Evolutionary conservation across 179 eudicot species (phyloP).

Genomic region (Silene noctiflora): DNA sequence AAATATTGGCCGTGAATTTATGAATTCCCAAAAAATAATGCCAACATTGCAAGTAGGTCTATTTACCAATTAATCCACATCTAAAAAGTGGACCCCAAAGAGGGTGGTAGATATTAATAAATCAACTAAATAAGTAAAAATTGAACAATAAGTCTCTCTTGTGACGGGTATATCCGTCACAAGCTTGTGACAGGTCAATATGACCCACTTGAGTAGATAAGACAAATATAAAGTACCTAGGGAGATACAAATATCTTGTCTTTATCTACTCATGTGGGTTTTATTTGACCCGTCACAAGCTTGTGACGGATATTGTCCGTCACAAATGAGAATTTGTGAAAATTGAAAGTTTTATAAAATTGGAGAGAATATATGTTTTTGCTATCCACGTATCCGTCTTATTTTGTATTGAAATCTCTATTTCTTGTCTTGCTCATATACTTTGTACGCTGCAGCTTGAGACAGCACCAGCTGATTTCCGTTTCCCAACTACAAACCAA

Average conservation of each 20-base stretch:
- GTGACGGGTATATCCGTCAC: too few species aligned
- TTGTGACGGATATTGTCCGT: too few species aligned
- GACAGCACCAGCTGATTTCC: conserved; percentile 79
- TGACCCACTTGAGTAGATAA: too few species aligned
- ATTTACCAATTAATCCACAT: neutral
- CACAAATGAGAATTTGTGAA: too few species aligned
- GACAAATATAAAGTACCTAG: too few species aligned
- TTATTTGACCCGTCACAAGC: too few species aligned
- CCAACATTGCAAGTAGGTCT: neutral
- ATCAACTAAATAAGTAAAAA: neutral
- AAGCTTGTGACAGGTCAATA: too few species aligned
- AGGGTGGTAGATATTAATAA: neutral
- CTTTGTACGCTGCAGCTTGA: conserved; percentile 44
- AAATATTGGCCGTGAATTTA: too few species aligned
- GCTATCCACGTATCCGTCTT: neutral
- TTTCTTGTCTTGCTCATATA: conserved; percentile 12
- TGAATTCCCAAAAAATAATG: neutral
- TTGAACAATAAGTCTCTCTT: too few species aligned
- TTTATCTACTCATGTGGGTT: too few species aligned
- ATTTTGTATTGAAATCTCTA: neutral
- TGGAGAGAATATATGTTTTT: neutral
- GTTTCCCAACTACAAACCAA: conserved; percentile 81
- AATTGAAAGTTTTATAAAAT: neutral
- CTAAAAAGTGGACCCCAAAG: neutral
- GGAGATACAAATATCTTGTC: too few species aligned